These are phyloP conservation scores for Saturnispora hagleri DNA, from an alignment of 805 yeast genomes.

Conservation along the genomic window DNA sequence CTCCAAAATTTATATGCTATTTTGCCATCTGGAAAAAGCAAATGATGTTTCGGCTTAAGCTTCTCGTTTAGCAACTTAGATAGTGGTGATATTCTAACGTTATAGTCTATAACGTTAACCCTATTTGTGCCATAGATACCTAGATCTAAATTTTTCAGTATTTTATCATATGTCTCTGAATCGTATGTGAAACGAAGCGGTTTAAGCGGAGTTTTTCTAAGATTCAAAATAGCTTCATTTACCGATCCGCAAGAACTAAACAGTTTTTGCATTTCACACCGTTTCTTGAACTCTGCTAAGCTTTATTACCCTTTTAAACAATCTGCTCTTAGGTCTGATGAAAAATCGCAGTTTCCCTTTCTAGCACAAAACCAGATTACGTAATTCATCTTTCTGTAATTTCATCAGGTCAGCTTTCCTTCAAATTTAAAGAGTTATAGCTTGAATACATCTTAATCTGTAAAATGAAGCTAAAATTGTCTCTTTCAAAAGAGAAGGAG, in stretches of 20 bases:
- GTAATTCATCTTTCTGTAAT: background rate
- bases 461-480: conserved; percentile 5
- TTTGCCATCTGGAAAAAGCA: conserved; percentile 34
- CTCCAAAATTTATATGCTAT: conserved; percentile 20
- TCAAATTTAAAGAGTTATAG: background rate
- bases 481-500: background rate
- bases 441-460: background rate
- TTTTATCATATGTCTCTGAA: conserved; percentile 15
- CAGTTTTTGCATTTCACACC: conserved; percentile 11
- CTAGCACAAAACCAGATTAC: background rate
- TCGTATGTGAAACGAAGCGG: conserved; percentile 13
- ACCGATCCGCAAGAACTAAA: conserved; percentile 6
- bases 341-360: background rate
- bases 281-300: background rate
- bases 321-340: background rate
- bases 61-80: conserved; percentile 53
- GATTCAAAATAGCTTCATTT: conserved; percentile 2
- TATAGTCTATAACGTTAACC: conserved; percentile 50
- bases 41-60: conserved; percentile 53
- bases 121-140: conserved; percentile 15
- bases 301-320: background rate
- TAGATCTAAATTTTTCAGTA: conserved; percentile 40
- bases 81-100: conserved; percentile 51
- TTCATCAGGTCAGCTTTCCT: background rate
- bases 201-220: conserved; percentile 3